Conservation (phyloP, 208 protist species). For the Leishmania amazonensis region DNA sequence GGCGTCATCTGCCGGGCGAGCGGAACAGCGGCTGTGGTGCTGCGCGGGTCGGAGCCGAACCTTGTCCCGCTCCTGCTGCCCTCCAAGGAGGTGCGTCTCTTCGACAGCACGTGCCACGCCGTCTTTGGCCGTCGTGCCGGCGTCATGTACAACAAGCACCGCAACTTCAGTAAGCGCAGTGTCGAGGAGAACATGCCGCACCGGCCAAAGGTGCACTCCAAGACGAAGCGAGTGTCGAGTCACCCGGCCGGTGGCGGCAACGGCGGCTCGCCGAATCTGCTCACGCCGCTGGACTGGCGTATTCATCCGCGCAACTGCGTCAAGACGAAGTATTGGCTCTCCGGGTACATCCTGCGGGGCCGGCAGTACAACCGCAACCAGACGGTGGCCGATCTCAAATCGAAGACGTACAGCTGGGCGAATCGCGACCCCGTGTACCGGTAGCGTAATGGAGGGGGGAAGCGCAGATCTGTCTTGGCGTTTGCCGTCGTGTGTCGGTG, state of each 20-base stretch:
- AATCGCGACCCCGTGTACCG: conserved; percentile 90
- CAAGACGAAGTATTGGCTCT: conserved; percentile 94
- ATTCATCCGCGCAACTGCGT: conserved; percentile 86
- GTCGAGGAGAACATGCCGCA: conserved; percentile 86
- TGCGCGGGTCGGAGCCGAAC: conserved; percentile 88
- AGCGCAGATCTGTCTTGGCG: neutral
- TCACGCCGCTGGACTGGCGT: conserved; percentile 92
- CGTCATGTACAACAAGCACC: conserved; percentile 90
- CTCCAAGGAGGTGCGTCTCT: conserved; percentile 93
- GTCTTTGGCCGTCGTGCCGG: conserved; percentile 89
- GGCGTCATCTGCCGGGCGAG: conserved; percentile 82
- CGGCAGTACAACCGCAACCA: conserved; percentile 87
- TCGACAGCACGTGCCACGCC: conserved; percentile 85
- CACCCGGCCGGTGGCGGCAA: conserved; percentile 92
- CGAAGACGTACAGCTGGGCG: conserved; percentile 92
- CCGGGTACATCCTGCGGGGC: conserved; percentile 89
- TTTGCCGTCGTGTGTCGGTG: neutral
- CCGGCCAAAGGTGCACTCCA: conserved; percentile 82
- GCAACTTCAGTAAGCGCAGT: conserved; percentile 73
- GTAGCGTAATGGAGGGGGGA: conserved; percentile 18
- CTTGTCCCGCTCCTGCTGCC: conserved; percentile 88
- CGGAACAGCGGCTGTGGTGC: conserved; percentile 84
- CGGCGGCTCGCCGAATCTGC: conserved; percentile 78
- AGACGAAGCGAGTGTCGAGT: conserved; percentile 85
- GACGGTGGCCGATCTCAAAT: conserved; percentile 88